A percentile compares a stretch with the other conserved stretches of the same genome.
Conservation (phyloP, 192 early-diverging fungal genomes). For the Mortierella claussenii region DNA sequence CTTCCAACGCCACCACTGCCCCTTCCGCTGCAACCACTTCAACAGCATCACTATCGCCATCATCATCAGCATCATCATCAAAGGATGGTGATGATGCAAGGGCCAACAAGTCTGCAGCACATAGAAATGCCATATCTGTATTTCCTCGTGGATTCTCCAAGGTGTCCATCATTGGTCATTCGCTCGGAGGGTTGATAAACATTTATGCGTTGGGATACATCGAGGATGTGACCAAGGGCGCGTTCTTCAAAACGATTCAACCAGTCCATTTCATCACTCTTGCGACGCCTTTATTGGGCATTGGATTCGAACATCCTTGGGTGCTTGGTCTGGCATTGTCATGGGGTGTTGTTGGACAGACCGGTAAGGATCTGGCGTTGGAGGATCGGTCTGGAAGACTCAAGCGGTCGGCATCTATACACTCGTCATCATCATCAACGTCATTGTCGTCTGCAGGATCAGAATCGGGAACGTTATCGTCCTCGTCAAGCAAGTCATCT, state of each 20-base stretch:
- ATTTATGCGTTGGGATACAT: slow-evolving; percentile 55
- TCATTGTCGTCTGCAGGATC: too few relatives aligned
- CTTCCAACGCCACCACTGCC: slow-evolving; percentile 6
- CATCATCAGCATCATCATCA: too few relatives aligned
- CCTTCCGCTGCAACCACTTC: too few relatives aligned
- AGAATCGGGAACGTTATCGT: too few relatives aligned
- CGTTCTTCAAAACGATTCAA: slow-evolving; percentile 52
- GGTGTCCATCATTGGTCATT: slow-evolving; percentile 62
- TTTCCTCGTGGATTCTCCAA: slow-evolving; percentile 41
- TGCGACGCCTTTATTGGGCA: slow-evolving; percentile 58
- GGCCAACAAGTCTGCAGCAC: too few relatives aligned
- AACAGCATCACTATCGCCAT: too few relatives aligned
- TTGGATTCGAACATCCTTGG: slow-evolving; percentile 56
- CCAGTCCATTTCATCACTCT: slow-evolving; percentile 59
- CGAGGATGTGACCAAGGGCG: slow-evolving; percentile 55
- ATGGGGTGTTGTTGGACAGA: slow-evolving; percentile 56
- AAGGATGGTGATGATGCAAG: too few relatives aligned
- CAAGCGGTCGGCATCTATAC: slow-evolving; percentile 3
- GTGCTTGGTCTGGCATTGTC: slow-evolving; percentile 33
- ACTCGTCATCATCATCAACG: slow-evolving; percentile 13
- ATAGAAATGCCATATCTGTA: neutral
- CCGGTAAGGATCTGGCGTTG: slow-evolving; percentile 59
- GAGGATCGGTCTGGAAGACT: slow-evolving; percentile 15
- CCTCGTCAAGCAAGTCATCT: slow-evolving; percentile 1
- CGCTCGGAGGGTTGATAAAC: slow-evolving; percentile 62